Evolutionary conservation across 176 grass and related monocot genomes (phyloP).

Genomic region (Puya raimondii): DNA sequence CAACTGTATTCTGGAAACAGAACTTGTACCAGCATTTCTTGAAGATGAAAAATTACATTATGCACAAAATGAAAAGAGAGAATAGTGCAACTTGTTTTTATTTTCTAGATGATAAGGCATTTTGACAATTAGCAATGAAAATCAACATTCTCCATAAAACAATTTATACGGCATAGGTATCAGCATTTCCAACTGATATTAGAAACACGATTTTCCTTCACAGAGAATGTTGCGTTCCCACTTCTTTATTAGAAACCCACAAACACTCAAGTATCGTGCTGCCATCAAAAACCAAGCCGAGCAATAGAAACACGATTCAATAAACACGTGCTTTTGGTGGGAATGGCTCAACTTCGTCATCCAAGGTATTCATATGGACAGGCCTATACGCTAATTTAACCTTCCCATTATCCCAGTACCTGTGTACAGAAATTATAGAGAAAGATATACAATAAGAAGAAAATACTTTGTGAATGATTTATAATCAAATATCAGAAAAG

Average conservation of each 20-base stretch:
- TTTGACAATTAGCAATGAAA: not conserved
- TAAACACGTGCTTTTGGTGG: constrained; percentile 83
- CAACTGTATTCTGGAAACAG: not conserved
- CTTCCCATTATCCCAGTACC: constrained; percentile 81
- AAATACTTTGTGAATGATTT: not conserved
- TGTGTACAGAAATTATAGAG: constrained; percentile 7
- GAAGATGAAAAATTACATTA: not conserved
- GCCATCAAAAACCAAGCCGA: not conserved
- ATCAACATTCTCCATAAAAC: not conserved
- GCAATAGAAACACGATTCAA: constrained; percentile 17
- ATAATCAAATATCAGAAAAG: not conserved
- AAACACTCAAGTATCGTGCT: not conserved
- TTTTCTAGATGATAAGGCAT: constrained; percentile 9
- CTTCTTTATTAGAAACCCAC: not conserved
- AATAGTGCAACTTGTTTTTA: constrained; percentile 20
- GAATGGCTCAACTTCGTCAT: constrained; percentile 63
- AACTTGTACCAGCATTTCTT: not conserved
- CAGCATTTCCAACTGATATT: not conserved
- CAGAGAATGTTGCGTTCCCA: not conserved
- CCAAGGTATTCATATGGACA: constrained; percentile 81
- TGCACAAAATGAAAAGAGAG: not conserved
- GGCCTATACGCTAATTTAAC: constrained; percentile 66
- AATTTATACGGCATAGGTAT: not conserved
- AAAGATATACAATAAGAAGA: not conserved
- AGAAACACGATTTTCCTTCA: not conserved